Conservation (phyloP, 1,284 basidiomycete genomes). For the Austroboletus niveus region DNA sequence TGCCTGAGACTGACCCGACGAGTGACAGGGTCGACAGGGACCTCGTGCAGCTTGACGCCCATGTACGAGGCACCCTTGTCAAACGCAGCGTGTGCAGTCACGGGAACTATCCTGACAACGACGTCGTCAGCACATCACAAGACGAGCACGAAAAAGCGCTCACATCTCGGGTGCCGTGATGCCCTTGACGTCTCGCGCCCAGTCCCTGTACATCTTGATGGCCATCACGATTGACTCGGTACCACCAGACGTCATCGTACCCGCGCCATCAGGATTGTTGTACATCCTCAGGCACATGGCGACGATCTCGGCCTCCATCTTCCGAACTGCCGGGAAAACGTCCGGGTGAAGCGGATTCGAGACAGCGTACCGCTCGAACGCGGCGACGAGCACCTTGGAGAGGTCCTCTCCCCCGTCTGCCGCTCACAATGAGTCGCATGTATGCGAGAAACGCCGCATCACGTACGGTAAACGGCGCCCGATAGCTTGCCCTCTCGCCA, state of each 20-base stretch:
- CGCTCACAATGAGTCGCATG: neutral
- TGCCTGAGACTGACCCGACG: slow-evolving; percentile 78
- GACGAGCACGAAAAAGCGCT: slow-evolving; percentile 21
- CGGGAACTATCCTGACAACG: slow-evolving; percentile 69
- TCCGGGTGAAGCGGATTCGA: slow-evolving; percentile 96
- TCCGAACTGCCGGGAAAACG: slow-evolving; percentile 90
- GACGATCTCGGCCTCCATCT: slow-evolving; percentile 98
- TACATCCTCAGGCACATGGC: slow-evolving; percentile 91
- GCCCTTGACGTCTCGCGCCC: slow-evolving; percentile 83
- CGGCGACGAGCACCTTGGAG: slow-evolving; percentile 66
- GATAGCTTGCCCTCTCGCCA: slow-evolving; percentile 82
- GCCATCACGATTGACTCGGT: slow-evolving; percentile 97
- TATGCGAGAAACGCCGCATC: slow-evolving; percentile 2
- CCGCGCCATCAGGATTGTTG: slow-evolving; percentile 82
- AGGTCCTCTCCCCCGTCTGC: slow-evolving; percentile 84
- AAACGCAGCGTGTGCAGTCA: slow-evolving; percentile 92
- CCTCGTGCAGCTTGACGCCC: slow-evolving; percentile 86
- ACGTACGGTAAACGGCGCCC: slow-evolving; percentile 85
- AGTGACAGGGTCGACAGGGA: slow-evolving; percentile 83
- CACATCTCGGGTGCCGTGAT: slow-evolving; percentile 93
- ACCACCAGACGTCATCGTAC: slow-evolving; percentile 92
- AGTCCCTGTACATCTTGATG: slow-evolving; percentile 92
- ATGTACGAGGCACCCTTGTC: slow-evolving; percentile 92
- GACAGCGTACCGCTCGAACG: slow-evolving; percentile 69
- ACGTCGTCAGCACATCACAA: neutral